These are phyloP conservation scores for Scheffersomyces stambukii DNA, from an alignment of 1,139 yeast species.

Conservation along the genomic window DNA sequence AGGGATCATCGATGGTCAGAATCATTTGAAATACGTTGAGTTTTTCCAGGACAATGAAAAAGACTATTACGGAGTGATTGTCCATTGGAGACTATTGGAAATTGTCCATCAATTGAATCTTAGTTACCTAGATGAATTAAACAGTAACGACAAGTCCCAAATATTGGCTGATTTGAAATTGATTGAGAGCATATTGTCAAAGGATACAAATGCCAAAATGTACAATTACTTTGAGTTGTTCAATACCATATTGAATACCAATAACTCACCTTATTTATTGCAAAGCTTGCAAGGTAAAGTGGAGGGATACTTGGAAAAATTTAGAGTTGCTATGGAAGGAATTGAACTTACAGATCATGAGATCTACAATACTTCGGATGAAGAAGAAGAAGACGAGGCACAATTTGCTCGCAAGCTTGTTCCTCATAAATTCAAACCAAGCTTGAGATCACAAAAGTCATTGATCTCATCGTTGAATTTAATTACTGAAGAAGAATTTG, in stretches of 20 bases:
- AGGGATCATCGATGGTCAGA: conserved; percentile 24
- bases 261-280: conserved; percentile 19
- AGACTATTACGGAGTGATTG: conserved; percentile 25
- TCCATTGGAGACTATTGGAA: conserved; percentile 38
- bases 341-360: conserved; percentile 30
- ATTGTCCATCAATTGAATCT: conserved; percentile 30
- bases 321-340: conserved; percentile 21
- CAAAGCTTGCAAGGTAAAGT: conserved; percentile 17
- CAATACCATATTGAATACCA: conserved; percentile 26
- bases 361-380: conserved; percentile 15
- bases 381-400: conserved; percentile 15
- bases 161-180: conserved; percentile 21
- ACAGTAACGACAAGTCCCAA: conserved; percentile 11
- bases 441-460: conserved; percentile 14
- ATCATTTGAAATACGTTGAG: conserved; percentile 30
- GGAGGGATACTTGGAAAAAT: conserved; percentile 15
- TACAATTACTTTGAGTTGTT: conserved; percentile 24
- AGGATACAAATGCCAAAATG: conserved; percentile 8
- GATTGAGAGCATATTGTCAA: conserved; percentile 16
- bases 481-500: conserved; percentile 32
- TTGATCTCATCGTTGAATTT: conserved; percentile 31
- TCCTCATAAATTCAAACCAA: conserved; percentile 5
- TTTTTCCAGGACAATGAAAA: conserved; percentile 16
- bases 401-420: conserved; percentile 4
- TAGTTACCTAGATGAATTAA: conserved; percentile 22